Percentiles rank a stretch among this genome's conserved stretches.
Evolutionary conservation across 176 grass and related monocot species (phyloP).

Genomic region (Cenchrus purpureus): DNA sequence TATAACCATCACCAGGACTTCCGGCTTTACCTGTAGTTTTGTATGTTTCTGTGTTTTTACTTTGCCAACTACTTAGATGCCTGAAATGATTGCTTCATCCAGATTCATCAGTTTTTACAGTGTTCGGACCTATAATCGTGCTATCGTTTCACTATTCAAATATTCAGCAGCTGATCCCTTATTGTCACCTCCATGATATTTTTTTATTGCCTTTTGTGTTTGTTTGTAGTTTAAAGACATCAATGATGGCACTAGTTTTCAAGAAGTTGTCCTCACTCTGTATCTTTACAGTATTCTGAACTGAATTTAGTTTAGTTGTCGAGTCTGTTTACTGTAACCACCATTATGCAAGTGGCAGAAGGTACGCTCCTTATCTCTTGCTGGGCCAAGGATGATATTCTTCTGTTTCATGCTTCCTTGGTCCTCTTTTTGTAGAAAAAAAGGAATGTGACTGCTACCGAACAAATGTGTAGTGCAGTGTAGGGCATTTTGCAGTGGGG

Average conservation of each 20-base stretch:
- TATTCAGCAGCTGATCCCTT: no score
- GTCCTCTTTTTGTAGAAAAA: slow-evolving; percentile 39
- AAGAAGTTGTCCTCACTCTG: slow-evolving; percentile 13
- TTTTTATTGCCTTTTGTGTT: not conserved
- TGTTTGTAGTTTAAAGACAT: not conserved
- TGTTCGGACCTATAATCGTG: no score
- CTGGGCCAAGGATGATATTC: slow-evolving; percentile 46
- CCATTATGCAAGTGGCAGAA: slow-evolving; percentile 34
- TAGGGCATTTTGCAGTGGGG: slow-evolving; percentile 45
- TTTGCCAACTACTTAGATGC: no score
- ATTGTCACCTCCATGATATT: no score
- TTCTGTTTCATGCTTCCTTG: slow-evolving; percentile 29
- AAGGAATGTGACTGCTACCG: slow-evolving; percentile 33
- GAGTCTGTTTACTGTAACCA: slow-evolving; percentile 37
- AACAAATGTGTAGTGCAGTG: slow-evolving; percentile 42
- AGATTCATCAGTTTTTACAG: no score
- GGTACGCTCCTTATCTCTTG: slow-evolving; percentile 44
- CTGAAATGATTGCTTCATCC: no score
- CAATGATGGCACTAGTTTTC: slow-evolving; percentile 8
- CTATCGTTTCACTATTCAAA: no score
- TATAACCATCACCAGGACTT: no score
- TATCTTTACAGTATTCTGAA: slow-evolving; percentile 23
- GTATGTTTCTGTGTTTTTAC: no score
- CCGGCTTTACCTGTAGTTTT: no score
- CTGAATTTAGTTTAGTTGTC: slow-evolving; percentile 30